phyloP scores from a whole-genome alignment of 495 filamentous ascomycete species.

The Aspergillus cristatus region DNA sequence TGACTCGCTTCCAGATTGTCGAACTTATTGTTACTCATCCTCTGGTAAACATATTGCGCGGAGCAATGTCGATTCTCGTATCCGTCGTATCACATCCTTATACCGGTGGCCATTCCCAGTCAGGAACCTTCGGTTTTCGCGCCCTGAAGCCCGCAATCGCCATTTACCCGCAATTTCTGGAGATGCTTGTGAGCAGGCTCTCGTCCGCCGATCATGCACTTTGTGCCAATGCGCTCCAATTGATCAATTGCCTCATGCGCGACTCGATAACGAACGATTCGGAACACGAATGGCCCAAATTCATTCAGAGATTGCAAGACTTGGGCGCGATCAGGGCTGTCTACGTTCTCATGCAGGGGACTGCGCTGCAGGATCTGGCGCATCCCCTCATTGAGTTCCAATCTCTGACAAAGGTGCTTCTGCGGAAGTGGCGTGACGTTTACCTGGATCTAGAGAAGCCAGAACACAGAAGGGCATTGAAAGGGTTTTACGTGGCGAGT shows the following conservation, averaged over 20 bases:
- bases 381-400: conserved; percentile 92
- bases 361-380: conserved; percentile 85
- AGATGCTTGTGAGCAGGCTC: conserved; percentile 81
- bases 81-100: conserved; percentile 83
- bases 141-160: conserved; percentile 89
- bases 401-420: conserved; percentile 77
- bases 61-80: conserved; percentile 92
- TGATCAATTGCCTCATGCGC: conserved; percentile 91
- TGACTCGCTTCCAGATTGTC: conserved; percentile 52
- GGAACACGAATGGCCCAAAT: conserved; percentile 80
- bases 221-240: conserved; percentile 88
- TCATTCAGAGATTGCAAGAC: conserved; percentile 89
- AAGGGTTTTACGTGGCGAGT: conserved; percentile 75
- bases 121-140: conserved; percentile 67
- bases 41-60: conserved; percentile 91
- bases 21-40: conserved; percentile 92
- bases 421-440: conserved; percentile 86
- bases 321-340: conserved; percentile 88
- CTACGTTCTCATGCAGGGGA: conserved; percentile 86
- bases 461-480: conserved; percentile 82
- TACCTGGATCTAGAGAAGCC: conserved; percentile 73
- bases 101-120: conserved; percentile 31
- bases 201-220: conserved; percentile 92
- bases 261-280: conserved; percentile 81
- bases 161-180: conserved; percentile 84